Base-by-base conservation (phyloP, 441 rosid genomes). In the Croton laevigatus region DNA sequence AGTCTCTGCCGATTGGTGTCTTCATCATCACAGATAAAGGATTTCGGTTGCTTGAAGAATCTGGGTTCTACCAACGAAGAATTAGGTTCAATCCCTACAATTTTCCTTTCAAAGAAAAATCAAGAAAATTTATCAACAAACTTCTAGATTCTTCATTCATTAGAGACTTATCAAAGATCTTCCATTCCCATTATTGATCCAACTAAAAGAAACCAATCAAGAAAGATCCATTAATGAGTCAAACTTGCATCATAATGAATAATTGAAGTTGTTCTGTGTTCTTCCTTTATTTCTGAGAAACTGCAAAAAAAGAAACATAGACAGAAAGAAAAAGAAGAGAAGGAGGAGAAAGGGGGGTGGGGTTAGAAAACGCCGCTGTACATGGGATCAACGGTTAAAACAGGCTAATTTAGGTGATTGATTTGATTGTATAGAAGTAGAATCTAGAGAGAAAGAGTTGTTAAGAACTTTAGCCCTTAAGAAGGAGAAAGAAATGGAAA, bases 361-460 rank as follows among this genome's bases (percentile, higher is more conserved):
- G 17, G 52, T 17, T 16, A 19, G 20, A n/a, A n/a, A n/a, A 38
- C 32, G 32, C 32, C 32, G 32, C 32, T 2, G 27, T 12, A 44
- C 57, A 23, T 11, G 68, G 71, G 4, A 44, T 63, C 58, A 64
- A 48, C 62, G 68, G 80, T 55, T 73, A 73, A 59, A 1, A 60
- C 19, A 51, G 59, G 49, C 71, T 59, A 75, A 74, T 13, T 77
- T 54, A 42, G 73, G 74, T 17, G 69, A 73, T 58, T 17, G 19
- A 57, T 37, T 58, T 17, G 19, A 57, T 37, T 58, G 64, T 68
- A 49, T 32, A 66, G 73, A 46, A 36, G 59, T 13, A 62, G 75
- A 75, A 76, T 78, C 83, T 49, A 45, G 19, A 1, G 32, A 40
- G 51, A 71, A 19, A 49, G 62, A 54, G 65, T 22, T 63, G 71